Conservation (phyloP, 305 asterid genomes). For the Fraxinus angustifolia region DNA sequence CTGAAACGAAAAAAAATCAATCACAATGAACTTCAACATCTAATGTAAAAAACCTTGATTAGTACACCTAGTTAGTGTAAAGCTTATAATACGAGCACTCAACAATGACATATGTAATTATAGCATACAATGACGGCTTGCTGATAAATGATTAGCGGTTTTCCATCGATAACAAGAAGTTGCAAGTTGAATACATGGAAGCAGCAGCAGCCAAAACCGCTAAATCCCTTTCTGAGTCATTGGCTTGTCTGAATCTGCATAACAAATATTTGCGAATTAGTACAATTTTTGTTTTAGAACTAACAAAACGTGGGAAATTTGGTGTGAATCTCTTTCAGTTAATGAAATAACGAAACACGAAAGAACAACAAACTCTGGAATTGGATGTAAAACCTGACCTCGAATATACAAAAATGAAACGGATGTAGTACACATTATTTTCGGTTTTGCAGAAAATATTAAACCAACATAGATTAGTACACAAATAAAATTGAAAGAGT, state of each 20-base stretch:
- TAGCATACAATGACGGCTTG: neutral
- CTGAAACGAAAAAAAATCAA: neutral
- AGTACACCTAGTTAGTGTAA: neutral
- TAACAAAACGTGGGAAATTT: neutral
- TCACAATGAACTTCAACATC: neutral
- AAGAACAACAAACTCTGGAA: neutral
- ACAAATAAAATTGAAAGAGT: neutral
- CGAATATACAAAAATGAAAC: neutral
- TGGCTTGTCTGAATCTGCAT: slow-evolving; percentile 49
- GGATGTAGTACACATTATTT: neutral
- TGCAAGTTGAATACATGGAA: slow-evolving; percentile 87
- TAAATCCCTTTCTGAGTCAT: slow-evolving; percentile 50
- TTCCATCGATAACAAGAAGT: slow-evolving; percentile 59
- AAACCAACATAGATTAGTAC: neutral
- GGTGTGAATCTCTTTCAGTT: neutral
- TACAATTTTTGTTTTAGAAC: neutral
- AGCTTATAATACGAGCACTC: slow-evolving; percentile 12
- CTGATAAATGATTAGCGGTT: slow-evolving; percentile 35
- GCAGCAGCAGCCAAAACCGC: slow-evolving; percentile 90
- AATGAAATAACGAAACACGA: neutral
- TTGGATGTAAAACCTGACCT: neutral
- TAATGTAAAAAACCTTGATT: neutral
- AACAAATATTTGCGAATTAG: neutral
- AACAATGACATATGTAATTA: slow-evolving; percentile 8
- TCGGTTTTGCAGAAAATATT: neutral